These are phyloP conservation scores for Mortierella alpina DNA, from an alignment of 192 early-diverging fungal genomes.

Conservation along the genomic window DNA sequence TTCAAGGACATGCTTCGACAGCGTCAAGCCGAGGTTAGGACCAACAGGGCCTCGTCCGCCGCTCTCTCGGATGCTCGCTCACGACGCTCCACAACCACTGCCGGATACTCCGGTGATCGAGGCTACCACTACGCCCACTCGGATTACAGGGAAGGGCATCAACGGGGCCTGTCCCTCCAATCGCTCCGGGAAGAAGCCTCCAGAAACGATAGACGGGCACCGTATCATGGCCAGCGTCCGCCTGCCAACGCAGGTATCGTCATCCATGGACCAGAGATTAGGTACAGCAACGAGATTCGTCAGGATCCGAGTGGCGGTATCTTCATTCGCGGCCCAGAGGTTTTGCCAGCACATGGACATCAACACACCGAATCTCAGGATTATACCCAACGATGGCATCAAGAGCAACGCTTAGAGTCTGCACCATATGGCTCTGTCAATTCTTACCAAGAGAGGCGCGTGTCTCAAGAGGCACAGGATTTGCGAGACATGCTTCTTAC, in stretches of 20 bases:
- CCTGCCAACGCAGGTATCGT: not conserved
- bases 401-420: not conserved
- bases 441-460: not conserved
- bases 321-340: slow-evolving; percentile 2
- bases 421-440: not conserved
- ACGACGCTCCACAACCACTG: slow-evolving; percentile 2
- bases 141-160: not conserved
- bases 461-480: slow-evolving; percentile 18
- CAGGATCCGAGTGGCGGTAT: not conserved
- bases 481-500: slow-evolving; percentile 24
- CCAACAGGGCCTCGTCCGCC: slow-evolving; percentile 12
- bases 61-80: slow-evolving; percentile 18
- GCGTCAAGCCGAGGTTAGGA: slow-evolving; percentile 28
- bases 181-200: slow-evolving; percentile 26
- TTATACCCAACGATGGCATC: slow-evolving; percentile 3
- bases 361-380: not conserved
- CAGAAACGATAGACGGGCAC: not conserved
- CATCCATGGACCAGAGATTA: not conserved
- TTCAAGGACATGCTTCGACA: slow-evolving; percentile 42
- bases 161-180: slow-evolving; percentile 30
- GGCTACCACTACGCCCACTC: not conserved
- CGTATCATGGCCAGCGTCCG: not conserved
- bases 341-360: not conserved
- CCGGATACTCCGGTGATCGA: not conserved
- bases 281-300: not conserved